phyloP scores from a whole-genome alignment of 2,329 filamentous ascomycete species.

The Stagonosporopsis chrysanthemi region DNA sequence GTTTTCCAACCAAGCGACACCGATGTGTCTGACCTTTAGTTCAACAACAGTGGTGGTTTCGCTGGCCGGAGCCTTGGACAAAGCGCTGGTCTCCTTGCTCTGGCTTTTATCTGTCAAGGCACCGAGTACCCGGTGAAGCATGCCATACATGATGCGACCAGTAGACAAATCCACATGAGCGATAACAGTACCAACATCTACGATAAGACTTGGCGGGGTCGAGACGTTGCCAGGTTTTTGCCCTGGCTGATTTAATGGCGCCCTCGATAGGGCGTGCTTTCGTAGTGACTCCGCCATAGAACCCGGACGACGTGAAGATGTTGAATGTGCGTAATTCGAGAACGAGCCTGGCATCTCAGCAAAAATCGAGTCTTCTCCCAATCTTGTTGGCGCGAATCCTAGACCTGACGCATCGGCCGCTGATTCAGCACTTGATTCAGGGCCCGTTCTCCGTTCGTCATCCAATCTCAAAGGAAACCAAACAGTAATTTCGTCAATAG shows the following conservation, averaged over 20 bases:
- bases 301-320: constrained; percentile 39
- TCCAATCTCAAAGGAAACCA: constrained; percentile 48
- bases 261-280: constrained; percentile 23
- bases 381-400: constrained; percentile 37
- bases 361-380: constrained; percentile 49
- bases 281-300: constrained; percentile 34
- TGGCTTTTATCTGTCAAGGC: constrained; percentile 25
- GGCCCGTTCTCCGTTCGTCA: constrained; percentile 14
- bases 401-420: constrained; percentile 24
- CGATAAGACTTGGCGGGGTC: constrained; percentile 27
- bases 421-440: constrained; percentile 17
- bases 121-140: constrained; percentile 36
- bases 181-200: constrained; percentile 46
- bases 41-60: constrained; percentile 23
- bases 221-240: constrained; percentile 21
- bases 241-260: constrained; percentile 7
- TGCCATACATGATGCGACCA: constrained; percentile 43
- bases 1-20: constrained; percentile 44
- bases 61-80: constrained; percentile 1
- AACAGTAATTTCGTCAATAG: constrained; percentile 48
- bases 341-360: constrained; percentile 57
- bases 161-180: constrained; percentile 47
- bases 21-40: constrained; percentile 37
- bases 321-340: constrained; percentile 56
- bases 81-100: neutral